Evolutionary conservation across 2,329 filamentous ascomycete genomes (phyloP).

Genomic region (Pseudodiploospora longispora): DNA sequence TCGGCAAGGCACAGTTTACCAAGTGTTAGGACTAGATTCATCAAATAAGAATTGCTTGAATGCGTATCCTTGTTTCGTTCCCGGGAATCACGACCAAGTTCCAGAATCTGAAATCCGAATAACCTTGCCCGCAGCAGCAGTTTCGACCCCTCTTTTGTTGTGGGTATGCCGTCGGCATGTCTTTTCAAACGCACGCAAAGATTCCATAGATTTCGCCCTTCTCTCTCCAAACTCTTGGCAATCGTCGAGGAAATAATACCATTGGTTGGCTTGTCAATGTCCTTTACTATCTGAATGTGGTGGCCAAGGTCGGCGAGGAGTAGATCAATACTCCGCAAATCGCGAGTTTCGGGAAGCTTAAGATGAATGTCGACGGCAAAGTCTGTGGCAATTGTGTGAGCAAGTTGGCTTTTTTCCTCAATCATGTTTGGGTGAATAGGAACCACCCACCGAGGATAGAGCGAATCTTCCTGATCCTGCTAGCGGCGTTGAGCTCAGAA

Average conservation of each 20-base stretch:
- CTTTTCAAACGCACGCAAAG: slow-evolving; percentile 45
- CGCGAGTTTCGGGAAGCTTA: slow-evolving; percentile 12
- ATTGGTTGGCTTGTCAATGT: slow-evolving; percentile 3
- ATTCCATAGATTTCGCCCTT: slow-evolving; percentile 60
- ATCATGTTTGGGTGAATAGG: background rate
- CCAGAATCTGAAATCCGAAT: slow-evolving; percentile 61
- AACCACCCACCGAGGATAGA: slow-evolving; percentile 10
- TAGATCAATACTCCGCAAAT: slow-evolving; percentile 33
- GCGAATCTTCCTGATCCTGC: slow-evolving; percentile 16
- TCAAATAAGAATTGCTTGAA: slow-evolving; percentile 44
- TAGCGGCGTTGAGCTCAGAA: slow-evolving; percentile 7
- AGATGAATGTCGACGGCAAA: slow-evolving; percentile 19
- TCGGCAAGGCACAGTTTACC: slow-evolving; percentile 42
- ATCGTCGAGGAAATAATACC: background rate
- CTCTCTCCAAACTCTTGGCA: slow-evolving; percentile 40
- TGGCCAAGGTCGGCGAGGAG: slow-evolving; percentile 22
- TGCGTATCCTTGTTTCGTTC: slow-evolving; percentile 16
- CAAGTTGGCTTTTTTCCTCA: background rate
- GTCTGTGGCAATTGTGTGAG: slow-evolving; percentile 12
- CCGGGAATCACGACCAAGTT: slow-evolving; percentile 38
- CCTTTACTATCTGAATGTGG: slow-evolving; percentile 16
- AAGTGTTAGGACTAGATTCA: slow-evolving; percentile 62
- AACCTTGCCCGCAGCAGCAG: slow-evolving; percentile 35
- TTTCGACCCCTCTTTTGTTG: slow-evolving; percentile 15
- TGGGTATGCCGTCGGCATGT: slow-evolving; percentile 12